Base-by-base conservation (phyloP, 441 rosid genomes). In the Theobroma grandiflorum region DNA sequence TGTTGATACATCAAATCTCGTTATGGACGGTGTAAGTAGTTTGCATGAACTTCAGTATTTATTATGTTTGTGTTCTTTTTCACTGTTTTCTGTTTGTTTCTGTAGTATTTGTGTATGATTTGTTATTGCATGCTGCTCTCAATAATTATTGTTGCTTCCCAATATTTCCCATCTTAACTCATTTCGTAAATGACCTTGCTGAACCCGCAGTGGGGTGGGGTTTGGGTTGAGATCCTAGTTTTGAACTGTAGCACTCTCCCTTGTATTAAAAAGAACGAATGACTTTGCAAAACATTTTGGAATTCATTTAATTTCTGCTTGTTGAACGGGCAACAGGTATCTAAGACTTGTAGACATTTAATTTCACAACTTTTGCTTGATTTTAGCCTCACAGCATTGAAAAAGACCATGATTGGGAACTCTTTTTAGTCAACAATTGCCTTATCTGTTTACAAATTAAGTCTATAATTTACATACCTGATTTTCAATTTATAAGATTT, bases 211-310 rank as follows among this genome's bases (percentile, higher is more conserved):
- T 53, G n/a, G 9, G 63, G 64, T n/a, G 40, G 35, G 49, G 64
- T 16, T 72, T 72, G n/a, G 49, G 49, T 72, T 53, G 50, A 72
- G 76, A 72, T 37, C 64, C 8, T 52, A 69, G n/a, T n/a, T 69
- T 42, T 10, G 14, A 72, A 35, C 16, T 0, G 1, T 50, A 8
- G 49, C 22, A 8, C 64, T 20, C 35, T 22, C 35, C 47, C 76
- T 53, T 72, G 63, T 37, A 18, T 22, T 4, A 52, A 53, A 72
- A 4, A 53, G 63, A n/a, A 53, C n/a, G 53, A 72, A 9, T 52
- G 42, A 37, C 33, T 72, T 53, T n/a, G 16, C 11, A 37, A 53
- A 52, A 7, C 40, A 49, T 22, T 61, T 6, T 11, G 42, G 16
- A 49, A 8, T 49, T 31, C 43, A 31, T 31, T 70, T 15, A 31